Evolutionary conservation across 305 asterid genomes (phyloP).

Genomic region (Solanum hybrid): DNA sequence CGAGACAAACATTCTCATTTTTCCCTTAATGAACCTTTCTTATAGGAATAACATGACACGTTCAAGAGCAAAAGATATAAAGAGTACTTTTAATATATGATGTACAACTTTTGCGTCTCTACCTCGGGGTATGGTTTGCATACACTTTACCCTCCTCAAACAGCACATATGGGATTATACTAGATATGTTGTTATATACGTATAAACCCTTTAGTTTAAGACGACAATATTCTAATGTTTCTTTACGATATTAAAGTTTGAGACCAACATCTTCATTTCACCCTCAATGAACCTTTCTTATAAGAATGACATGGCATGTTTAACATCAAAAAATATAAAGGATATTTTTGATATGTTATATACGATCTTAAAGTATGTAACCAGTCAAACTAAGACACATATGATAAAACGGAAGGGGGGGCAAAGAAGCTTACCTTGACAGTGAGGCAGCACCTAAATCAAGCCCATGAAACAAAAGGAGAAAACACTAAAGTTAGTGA

Average conservation of each 20-base stretch:
- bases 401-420: neutral
- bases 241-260: neutral
- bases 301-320: neutral
- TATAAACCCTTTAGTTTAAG: neutral
- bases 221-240: neutral
- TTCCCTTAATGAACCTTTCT: neutral
- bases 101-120: neutral
- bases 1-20: neutral
- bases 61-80: neutral
- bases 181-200: too few relatives aligned
- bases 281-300: neutral
- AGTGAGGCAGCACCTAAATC: slow-evolving; percentile 87
- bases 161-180: neutral
- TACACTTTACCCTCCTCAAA: neutral
- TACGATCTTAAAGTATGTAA: neutral
- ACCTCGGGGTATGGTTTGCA: neutral
- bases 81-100: neutral
- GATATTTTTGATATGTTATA: neutral
- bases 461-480: neutral
- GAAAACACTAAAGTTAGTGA: neutral
- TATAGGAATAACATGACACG: neutral
- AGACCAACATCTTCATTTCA: neutral
- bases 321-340: neutral
- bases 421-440: slow-evolving; percentile 44
- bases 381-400: neutral